These are phyloP conservation scores for Quercus glauca DNA, from an alignment of 306 rosid species.

Conservation along the genomic window DNA sequence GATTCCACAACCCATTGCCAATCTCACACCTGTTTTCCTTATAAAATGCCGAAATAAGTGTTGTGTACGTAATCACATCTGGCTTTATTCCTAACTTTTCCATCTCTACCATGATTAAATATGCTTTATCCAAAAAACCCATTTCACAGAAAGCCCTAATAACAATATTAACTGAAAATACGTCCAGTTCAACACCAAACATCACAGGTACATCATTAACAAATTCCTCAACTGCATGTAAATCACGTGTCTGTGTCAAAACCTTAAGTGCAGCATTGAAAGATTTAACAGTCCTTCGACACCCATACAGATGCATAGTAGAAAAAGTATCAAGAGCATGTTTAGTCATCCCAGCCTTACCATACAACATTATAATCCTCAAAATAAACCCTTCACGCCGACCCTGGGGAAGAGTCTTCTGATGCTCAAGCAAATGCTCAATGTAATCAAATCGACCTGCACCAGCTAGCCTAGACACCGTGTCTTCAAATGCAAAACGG, in stretches of 20 bases:
- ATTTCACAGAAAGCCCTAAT: slow-evolving; percentile 57
- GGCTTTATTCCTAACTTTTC: slow-evolving; percentile 56
- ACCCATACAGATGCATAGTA: slow-evolving; percentile 49
- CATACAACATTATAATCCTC: slow-evolving; percentile 64
- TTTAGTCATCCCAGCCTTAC: slow-evolving; percentile 64
- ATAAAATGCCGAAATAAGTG: slow-evolving; percentile 66
- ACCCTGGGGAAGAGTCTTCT: slow-evolving; percentile 66
- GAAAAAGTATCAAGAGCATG: slow-evolving; percentile 62
- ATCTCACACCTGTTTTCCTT: slow-evolving; percentile 37
- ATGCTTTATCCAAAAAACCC: slow-evolving; percentile 43
- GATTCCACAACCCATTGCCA: slow-evolving; percentile 81
- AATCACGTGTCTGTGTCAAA: slow-evolving; percentile 39
- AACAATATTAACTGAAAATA: slow-evolving; percentile 52
- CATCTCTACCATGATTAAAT: slow-evolving; percentile 46
- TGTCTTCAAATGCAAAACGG: slow-evolving; percentile 67
- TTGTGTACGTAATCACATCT: slow-evolving; percentile 67
- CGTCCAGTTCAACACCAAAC: slow-evolving; percentile 47
- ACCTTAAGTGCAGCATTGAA: slow-evolving; percentile 68
- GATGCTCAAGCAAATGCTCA: slow-evolving; percentile 62
- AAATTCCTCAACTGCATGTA: slow-evolving; percentile 33
- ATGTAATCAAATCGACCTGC: slow-evolving; percentile 70
- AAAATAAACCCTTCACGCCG: slow-evolving; percentile 73
- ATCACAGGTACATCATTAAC: slow-evolving; percentile 13
- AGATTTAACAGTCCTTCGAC: slow-evolving; percentile 66
- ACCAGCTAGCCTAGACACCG: slow-evolving; percentile 63